A percentile compares a stretch with the other conserved stretches of the same genome.
Evolutionary conservation across 306 rosid genomes (phyloP).

Genomic region (Lathyrus sativus): DNA sequence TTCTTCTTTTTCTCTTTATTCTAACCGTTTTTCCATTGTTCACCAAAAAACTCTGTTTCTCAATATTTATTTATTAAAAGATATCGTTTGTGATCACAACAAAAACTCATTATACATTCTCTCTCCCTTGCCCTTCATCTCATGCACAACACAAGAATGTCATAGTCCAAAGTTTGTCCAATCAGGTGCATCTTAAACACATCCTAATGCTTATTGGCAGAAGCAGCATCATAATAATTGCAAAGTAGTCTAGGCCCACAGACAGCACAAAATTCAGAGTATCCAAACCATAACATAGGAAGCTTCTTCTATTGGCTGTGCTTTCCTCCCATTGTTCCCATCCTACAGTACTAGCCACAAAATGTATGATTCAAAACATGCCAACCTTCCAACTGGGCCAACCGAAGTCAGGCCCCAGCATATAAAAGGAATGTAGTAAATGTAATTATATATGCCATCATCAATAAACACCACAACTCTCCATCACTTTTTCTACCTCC

Average conservation of each 20-base stretch:
- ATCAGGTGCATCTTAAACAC: background rate
- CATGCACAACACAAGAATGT: background rate
- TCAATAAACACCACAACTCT: slow-evolving; percentile 41
- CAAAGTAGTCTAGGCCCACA: slow-evolving; percentile 28
- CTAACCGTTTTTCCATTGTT: no score
- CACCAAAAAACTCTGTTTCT: no score
- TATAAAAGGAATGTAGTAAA: slow-evolving; percentile 17
- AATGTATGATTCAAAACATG: slow-evolving; percentile 39
- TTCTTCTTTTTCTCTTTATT: no score
- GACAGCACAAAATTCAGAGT: slow-evolving; percentile 39
- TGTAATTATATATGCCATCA: slow-evolving; percentile 46
- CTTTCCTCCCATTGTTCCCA: slow-evolving; percentile 22
- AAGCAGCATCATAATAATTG: slow-evolving; percentile 31
- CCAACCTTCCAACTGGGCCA: slow-evolving; percentile 39
- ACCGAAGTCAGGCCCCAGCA: background rate
- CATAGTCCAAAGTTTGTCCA: background rate
- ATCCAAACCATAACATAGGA: slow-evolving; percentile 31
- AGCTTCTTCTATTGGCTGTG: slow-evolving; percentile 12
- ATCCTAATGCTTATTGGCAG: background rate
- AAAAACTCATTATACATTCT: background rate
- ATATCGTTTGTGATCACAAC: no score
- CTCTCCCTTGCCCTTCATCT: background rate
- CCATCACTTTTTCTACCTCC: slow-evolving; percentile 25
- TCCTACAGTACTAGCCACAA: slow-evolving; percentile 12
- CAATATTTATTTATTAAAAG: no score